These are phyloP conservation scores for Geum urbanum DNA, from an alignment of 306 rosid genomes.

Conservation along the genomic window DNA sequence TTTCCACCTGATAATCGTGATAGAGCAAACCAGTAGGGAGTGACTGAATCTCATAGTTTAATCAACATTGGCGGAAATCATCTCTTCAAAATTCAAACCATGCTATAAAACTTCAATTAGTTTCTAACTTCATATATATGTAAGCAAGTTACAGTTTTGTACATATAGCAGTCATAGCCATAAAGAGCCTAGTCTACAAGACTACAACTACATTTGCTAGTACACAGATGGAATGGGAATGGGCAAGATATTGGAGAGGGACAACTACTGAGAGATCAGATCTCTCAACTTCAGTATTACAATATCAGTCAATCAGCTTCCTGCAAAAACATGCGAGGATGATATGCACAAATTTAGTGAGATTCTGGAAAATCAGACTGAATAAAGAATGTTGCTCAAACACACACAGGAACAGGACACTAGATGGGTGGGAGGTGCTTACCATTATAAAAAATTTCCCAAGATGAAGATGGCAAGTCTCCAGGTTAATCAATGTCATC, in stretches of 20 bases:
- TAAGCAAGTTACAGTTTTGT: background rate
- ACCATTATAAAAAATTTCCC: conserved; percentile 15
- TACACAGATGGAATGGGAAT: background rate
- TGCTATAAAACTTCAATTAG: background rate
- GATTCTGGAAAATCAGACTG: background rate
- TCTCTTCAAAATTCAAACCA: background rate
- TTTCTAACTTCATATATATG: background rate
- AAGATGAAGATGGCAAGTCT: background rate
- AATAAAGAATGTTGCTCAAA: background rate
- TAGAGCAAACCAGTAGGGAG: background rate
- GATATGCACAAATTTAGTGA: background rate
- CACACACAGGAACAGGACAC: background rate
- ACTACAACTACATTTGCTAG: no score
- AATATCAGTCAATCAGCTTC: background rate
- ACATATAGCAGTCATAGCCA: background rate
- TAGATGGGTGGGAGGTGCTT: background rate
- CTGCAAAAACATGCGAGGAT: background rate
- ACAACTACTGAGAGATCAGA: background rate
- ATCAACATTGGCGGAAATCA: background rate
- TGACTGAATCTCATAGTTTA: background rate
- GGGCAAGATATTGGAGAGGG: background rate
- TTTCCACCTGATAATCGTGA: background rate
- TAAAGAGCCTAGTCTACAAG: background rate
- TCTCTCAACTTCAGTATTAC: background rate
- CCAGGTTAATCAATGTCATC: conserved; percentile 38